Conservation (phyloP, 495 filamentous ascomycete genomes). For the Xylaria scruposa region DNA sequence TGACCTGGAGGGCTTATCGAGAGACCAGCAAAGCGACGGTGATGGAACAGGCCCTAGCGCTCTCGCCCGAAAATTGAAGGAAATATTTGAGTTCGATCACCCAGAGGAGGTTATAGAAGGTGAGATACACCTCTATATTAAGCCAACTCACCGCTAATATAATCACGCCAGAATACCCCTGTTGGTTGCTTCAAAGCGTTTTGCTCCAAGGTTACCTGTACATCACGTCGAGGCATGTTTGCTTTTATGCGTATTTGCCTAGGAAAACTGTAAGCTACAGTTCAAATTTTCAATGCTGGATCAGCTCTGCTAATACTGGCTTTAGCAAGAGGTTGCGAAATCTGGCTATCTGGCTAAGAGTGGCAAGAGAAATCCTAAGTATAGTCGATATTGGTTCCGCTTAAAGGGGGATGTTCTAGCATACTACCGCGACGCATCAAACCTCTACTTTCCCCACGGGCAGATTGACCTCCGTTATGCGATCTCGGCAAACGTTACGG, state of each 20-base stretch:
- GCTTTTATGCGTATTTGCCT: constrained; percentile 95
- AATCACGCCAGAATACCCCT: constrained; percentile 78
- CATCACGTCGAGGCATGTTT: constrained; percentile 90
- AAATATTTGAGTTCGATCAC: constrained; percentile 86
- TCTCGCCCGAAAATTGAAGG: constrained; percentile 74
- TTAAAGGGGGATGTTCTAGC: constrained; percentile 92
- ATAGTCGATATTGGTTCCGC: constrained; percentile 95
- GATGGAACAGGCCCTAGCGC: constrained; percentile 49
- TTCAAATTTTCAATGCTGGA: not conserved
- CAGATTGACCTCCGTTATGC: constrained; percentile 93
- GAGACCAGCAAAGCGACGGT: constrained; percentile 43
- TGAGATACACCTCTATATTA: constrained; percentile 35
- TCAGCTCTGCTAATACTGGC: constrained; percentile 37
- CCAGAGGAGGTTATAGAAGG: constrained; percentile 86
- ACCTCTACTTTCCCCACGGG: constrained; percentile 90
- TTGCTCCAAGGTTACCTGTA: constrained; percentile 96
- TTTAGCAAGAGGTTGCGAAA: constrained; percentile 76
- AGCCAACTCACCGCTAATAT: not conserved
- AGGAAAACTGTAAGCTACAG: constrained; percentile 74
- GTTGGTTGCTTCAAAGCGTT: constrained; percentile 91
- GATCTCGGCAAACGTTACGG: constrained; percentile 77
- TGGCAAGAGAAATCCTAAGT: constrained; percentile 86
- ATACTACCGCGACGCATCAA: constrained; percentile 85
- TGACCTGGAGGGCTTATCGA: constrained; percentile 52
- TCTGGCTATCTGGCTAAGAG: constrained; percentile 90